Base-by-base conservation (phyloP, 2,329 filamentous ascomycete species). In the Neurospora crassa region DNA sequence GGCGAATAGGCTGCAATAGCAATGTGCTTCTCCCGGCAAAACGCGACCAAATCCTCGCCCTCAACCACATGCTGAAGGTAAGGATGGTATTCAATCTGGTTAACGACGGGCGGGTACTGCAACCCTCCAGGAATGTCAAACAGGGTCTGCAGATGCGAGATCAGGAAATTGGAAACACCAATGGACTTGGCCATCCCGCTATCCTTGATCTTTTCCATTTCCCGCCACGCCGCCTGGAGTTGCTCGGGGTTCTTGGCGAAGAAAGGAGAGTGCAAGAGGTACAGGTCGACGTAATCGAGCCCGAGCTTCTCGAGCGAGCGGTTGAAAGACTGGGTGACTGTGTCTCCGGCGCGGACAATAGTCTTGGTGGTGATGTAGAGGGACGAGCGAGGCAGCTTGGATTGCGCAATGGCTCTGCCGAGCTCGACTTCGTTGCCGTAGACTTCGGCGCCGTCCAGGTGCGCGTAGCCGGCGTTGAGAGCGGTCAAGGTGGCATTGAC, bases 21-120 rank as follows among this genome's bases (percentile, higher is more conserved):
- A 73, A 92, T 91, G 70, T 82, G 79, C 76, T 90, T 81, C 76
- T 85, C 79, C 75, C 83, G 84, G 79, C 86, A 86, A 80, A 87
- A 92, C 18, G 82, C 80, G 41, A 91, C 70, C 14, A 92, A 82
- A 71, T 84, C 82, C 12, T 70, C 43, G 18, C 47, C 67, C 34
- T 34, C 43, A 14, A 24, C 59, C 8, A 37, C 84, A 78, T 91
- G 90, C 80, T 91, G 90, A 69, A 92, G 83, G 78, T 93, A 92
- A 0, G 92, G 91, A 80, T 96, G 91, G 77, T 88, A 90, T 82
- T 95, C 92, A 77, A 95, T 91, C 84, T 96, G 92, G 82, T 95
- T 94, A 73, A 92, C 86, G 7, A 87, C 89, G 0, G 92, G 92
- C 3, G 83, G 78, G 72, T 91, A 79, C 75, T 85, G 86, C 16